A percentile compares a stretch with the other conserved stretches of the same genome.
Evolutionary conservation across 2,329 filamentous ascomycete species (phyloP).

Genomic region (Penicillium frequentans): DNA sequence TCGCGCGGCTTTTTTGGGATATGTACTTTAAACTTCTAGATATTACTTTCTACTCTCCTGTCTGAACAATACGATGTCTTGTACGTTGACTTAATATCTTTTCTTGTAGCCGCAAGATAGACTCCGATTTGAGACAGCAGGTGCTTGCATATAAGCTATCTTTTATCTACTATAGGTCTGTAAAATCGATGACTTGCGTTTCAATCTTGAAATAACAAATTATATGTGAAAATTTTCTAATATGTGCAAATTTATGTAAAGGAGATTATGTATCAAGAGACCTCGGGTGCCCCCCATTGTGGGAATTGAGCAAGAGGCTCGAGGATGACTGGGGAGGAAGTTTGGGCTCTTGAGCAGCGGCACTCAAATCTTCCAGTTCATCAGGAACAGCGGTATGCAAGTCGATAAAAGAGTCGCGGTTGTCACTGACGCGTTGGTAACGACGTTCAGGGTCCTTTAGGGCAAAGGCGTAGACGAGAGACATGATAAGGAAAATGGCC

Average conservation of each 20-base stretch:
- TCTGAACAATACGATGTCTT: slow-evolving; percentile 20
- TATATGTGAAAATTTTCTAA: not conserved
- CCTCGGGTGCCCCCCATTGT: not conserved
- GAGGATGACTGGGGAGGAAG: not conserved
- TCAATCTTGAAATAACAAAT: too few species aligned
- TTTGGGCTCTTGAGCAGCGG: not conserved
- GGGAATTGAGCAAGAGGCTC: not conserved
- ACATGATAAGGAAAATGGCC: not conserved
- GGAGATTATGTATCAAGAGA: not conserved
- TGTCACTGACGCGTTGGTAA: not conserved
- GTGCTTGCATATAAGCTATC: too few species aligned
- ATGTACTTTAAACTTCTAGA: slow-evolving; percentile 25
- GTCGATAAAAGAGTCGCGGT: not conserved
- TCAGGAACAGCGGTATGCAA: not conserved
- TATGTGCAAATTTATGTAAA: not conserved
- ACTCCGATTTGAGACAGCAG: not conserved
- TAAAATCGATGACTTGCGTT: too few species aligned
- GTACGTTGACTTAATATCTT: not conserved
- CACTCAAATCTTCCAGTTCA: not conserved
- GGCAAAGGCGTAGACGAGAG: not conserved
- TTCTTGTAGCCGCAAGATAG: not conserved
- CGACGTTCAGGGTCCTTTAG: not conserved
- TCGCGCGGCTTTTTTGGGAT: slow-evolving; percentile 15
- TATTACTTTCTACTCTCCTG: slow-evolving; percentile 25
- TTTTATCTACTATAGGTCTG: too few species aligned